phyloP scores from a whole-genome alignment of 2,329 filamentous ascomycete species.

The Colletotrichum agaves region DNA sequence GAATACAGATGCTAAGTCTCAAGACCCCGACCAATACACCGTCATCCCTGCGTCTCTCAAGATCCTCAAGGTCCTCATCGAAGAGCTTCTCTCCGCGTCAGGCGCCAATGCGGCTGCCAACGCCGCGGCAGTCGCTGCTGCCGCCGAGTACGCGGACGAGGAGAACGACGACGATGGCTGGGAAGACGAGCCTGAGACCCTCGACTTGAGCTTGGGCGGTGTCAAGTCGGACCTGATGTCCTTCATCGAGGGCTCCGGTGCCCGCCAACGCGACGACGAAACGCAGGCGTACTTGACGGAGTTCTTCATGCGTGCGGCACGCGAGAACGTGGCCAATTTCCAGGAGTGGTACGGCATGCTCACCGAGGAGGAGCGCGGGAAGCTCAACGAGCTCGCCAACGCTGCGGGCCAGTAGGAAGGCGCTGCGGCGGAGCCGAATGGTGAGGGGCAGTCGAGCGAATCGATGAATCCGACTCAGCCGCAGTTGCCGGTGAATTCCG shows the following conservation, averaged over 20 bases:
- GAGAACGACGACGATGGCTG: slow-evolving; percentile 84
- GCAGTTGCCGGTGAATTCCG: slow-evolving; percentile 27
- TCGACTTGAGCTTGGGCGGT: slow-evolving; percentile 78
- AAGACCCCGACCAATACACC: slow-evolving; percentile 90
- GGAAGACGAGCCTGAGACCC: slow-evolving; percentile 83
- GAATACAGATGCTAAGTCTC: slow-evolving; percentile 42
- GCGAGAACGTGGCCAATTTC: slow-evolving; percentile 67
- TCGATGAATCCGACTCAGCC: slow-evolving; percentile 21
- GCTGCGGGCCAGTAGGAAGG: slow-evolving; percentile 44
- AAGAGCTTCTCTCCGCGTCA: slow-evolving; percentile 86
- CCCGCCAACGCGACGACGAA: slow-evolving; percentile 85
- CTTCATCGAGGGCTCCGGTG: slow-evolving; percentile 69
- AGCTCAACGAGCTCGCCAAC: slow-evolving; percentile 63
- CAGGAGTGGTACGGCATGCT: slow-evolving; percentile 67
- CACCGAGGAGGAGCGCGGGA: slow-evolving; percentile 65
- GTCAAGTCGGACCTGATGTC: slow-evolving; percentile 85
- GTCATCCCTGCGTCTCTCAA: slow-evolving; percentile 89
- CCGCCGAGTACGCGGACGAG: slow-evolving; percentile 64
- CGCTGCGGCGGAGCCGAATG: slow-evolving; percentile 12
- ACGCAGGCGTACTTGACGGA: slow-evolving; percentile 85
- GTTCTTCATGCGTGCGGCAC: slow-evolving; percentile 76
- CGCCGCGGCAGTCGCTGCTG: slow-evolving; percentile 67
- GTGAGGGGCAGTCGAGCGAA: slow-evolving; percentile 1
- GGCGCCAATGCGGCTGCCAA: slow-evolving; percentile 71
- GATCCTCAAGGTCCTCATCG: slow-evolving; percentile 94